These are phyloP conservation scores for Fusarium nurragi DNA, from an alignment of 2,329 filamentous ascomycete genomes.

Conservation along the genomic window DNA sequence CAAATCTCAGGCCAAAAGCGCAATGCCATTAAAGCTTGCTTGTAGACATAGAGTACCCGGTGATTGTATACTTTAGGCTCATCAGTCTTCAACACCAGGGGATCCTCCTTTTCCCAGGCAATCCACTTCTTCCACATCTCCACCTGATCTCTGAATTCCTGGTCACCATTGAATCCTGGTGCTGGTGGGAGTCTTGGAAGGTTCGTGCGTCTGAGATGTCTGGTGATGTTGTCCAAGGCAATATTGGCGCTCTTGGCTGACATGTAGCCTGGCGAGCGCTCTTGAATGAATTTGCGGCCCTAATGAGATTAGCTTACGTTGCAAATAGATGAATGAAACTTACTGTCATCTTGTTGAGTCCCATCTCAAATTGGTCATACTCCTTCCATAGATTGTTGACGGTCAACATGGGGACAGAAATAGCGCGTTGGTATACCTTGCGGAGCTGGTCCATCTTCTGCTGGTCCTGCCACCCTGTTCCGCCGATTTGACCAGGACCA, in stretches of 20 bases:
- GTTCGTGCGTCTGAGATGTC: slow-evolving; percentile 78
- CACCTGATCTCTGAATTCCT: slow-evolving; percentile 85
- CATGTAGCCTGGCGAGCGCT: slow-evolving; percentile 94
- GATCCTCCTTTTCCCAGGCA: slow-evolving; percentile 93
- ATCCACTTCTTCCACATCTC: slow-evolving; percentile 95
- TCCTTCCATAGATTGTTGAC: slow-evolving; percentile 94
- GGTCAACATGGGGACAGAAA: slow-evolving; percentile 84
- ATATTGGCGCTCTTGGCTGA: slow-evolving; percentile 91
- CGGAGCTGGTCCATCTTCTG: slow-evolving; percentile 97
- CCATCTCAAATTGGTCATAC: slow-evolving; percentile 96
- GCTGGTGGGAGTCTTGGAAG: slow-evolving; percentile 84
- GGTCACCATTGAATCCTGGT: slow-evolving; percentile 85
- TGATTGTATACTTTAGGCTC: slow-evolving; percentile 79
- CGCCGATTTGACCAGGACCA: slow-evolving; percentile 85
- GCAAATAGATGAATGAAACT: slow-evolving; percentile 43
- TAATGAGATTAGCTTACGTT: slow-evolving; percentile 50
- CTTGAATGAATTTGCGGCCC: slow-evolving; percentile 94
- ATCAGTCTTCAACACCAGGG: slow-evolving; percentile 84
- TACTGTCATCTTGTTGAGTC: slow-evolving; percentile 90
- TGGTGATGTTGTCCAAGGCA: slow-evolving; percentile 87
- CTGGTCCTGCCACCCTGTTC: slow-evolving; percentile 91
- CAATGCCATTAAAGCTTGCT: slow-evolving; percentile 90
- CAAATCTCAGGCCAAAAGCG: slow-evolving; percentile 96
- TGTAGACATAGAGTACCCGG: slow-evolving; percentile 89
- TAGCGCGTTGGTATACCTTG: slow-evolving; percentile 91